Evolutionary conservation across 768 basidiomycete species (phyloP).

Genomic region (Hypholoma fasciculare): DNA sequence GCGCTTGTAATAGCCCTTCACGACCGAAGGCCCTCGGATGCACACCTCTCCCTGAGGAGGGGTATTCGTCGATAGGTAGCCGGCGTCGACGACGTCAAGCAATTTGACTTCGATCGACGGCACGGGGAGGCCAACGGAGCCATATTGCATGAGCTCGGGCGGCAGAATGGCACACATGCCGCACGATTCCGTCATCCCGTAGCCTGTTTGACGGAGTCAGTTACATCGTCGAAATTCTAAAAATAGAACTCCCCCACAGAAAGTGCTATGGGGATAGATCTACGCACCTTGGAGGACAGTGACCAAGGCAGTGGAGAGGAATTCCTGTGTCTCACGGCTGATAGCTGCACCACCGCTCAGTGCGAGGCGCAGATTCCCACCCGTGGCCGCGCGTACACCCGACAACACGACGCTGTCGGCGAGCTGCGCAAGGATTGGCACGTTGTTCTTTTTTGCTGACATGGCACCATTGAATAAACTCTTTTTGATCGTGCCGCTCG

Average conservation of each 20-base stretch:
- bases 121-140: slow-evolving; percentile 81
- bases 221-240: slow-evolving; percentile 1
- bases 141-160: slow-evolving; percentile 76
- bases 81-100: slow-evolving; percentile 79
- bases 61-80: slow-evolving; percentile 72
- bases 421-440: slow-evolving; percentile 64
- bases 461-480: slow-evolving; percentile 80
- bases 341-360: slow-evolving; percentile 88
- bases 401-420: slow-evolving; percentile 79
- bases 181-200: slow-evolving; percentile 96
- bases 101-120: slow-evolving; percentile 91
- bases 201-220: slow-evolving; percentile 48
- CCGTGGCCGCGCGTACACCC: slow-evolving; percentile 79
- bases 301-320: slow-evolving; percentile 78
- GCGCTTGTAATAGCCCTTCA: slow-evolving; percentile 89
- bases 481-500: slow-evolving; percentile 66
- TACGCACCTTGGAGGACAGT: slow-evolving; percentile 80
- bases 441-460: slow-evolving; percentile 65
- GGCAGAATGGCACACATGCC: slow-evolving; percentile 90
- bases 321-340: slow-evolving; percentile 87
- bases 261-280: background rate
- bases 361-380: slow-evolving; percentile 80
- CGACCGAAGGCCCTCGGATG: slow-evolving; percentile 85
- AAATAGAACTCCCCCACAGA: background rate
- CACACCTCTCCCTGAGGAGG: slow-evolving; percentile 87